Conservation (phyloP, 2,329 filamentous ascomycete genomes). For the Aspergillus terreus region DNA sequence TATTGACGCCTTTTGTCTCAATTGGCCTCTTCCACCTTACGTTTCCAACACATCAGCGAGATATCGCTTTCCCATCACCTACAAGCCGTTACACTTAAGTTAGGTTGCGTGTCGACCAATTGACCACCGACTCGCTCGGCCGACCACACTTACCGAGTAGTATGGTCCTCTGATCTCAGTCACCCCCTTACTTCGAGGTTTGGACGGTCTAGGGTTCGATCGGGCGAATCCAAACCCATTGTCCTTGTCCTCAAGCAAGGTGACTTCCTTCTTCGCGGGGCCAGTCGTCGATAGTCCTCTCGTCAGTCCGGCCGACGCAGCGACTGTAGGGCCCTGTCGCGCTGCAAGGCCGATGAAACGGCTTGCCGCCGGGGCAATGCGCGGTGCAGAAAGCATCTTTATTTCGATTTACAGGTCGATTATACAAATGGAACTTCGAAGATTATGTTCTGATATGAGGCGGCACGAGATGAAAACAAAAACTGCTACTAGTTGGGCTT, state of each 20-base stretch:
- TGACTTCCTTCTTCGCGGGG: conserved; percentile 16
- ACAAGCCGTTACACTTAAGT: background rate
- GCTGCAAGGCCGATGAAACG: conserved; percentile 3
- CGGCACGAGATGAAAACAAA: no score
- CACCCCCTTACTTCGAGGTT: conserved; percentile 49
- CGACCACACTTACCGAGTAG: conserved; percentile 41
- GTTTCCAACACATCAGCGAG: conserved; percentile 53
- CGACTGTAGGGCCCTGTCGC: conserved; percentile 9
- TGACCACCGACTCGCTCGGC: no score
- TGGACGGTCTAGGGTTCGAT: conserved; percentile 47
- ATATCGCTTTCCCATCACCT: conserved; percentile 52
- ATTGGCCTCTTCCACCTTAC: conserved; percentile 24
- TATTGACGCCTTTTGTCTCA: background rate
- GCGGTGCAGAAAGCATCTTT: background rate
- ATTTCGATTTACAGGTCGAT: no score
- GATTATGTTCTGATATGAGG: no score
- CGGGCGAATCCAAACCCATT: conserved; percentile 50
- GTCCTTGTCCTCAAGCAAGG: conserved; percentile 48
- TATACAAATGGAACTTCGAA: no score
- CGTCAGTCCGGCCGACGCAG: conserved; percentile 4
- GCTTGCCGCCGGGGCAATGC: conserved; percentile 5
- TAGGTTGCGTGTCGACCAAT: background rate
- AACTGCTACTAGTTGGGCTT: background rate
- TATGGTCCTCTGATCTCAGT: conserved; percentile 57
- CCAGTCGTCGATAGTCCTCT: conserved; percentile 19